Conservation (phyloP, 2,329 filamentous ascomycete genomes). For the Nannizziopsis barbatae region DNA sequence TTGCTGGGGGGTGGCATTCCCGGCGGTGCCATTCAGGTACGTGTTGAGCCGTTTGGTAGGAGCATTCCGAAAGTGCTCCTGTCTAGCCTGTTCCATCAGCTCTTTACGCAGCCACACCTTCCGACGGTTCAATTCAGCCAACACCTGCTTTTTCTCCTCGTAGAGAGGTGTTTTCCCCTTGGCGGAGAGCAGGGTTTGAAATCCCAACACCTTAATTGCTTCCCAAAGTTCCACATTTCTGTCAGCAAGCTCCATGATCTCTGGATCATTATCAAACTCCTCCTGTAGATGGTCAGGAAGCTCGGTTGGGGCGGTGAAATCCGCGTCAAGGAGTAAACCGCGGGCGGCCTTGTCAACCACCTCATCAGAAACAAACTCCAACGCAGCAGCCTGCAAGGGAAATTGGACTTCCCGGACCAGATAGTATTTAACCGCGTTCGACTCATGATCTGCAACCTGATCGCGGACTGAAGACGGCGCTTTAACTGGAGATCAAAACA, state of each 20-base stretch:
- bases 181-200: background rate
- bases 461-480: slow-evolving; percentile 16
- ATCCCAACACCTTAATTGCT: background rate
- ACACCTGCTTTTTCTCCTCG: slow-evolving; percentile 13
- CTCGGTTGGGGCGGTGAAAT: slow-evolving; percentile 13
- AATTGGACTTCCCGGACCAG: slow-evolving; percentile 16
- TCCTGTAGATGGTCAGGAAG: slow-evolving; percentile 12
- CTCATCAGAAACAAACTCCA: slow-evolving; percentile 15
- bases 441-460: slow-evolving; percentile 17
- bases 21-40: slow-evolving; percentile 9
- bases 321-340: slow-evolving; percentile 13
- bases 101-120: slow-evolving; percentile 10
- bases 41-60: slow-evolving; percentile 19
- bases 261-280: slow-evolving; percentile 10
- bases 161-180: too few relatives aligned
- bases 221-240: background rate
- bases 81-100: slow-evolving; percentile 10
- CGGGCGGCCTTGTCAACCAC: slow-evolving; percentile 13
- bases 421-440: slow-evolving; percentile 19
- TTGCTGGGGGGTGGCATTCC: background rate
- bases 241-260: slow-evolving; percentile 7
- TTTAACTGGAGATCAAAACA: slow-evolving; percentile 14
- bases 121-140: slow-evolving; percentile 12
- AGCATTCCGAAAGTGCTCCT: slow-evolving; percentile 18
- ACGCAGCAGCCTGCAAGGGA: slow-evolving; percentile 15